phyloP scores from a whole-genome alignment of 2,329 filamentous ascomycete species.

The Metarhizium album region DNA sequence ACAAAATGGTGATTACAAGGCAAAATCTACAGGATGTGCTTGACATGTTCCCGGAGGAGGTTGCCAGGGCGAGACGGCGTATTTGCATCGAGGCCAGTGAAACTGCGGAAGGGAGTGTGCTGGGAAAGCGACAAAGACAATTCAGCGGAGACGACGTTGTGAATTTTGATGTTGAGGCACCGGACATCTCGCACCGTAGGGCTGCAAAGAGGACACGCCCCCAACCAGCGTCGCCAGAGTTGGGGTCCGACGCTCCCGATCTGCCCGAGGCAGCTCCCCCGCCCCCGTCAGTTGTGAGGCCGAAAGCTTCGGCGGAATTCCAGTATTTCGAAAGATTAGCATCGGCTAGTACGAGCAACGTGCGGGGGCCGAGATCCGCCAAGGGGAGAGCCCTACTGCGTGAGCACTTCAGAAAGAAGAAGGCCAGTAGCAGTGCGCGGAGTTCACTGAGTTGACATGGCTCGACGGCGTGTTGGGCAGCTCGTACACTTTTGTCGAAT shows the following conservation, averaged over 20 bases:
- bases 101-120: neutral
- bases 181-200: neutral
- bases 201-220: neutral
- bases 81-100: neutral
- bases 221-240: conserved; percentile 11
- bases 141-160: neutral
- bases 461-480: neutral
- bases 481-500: neutral
- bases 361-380: conserved; percentile 6
- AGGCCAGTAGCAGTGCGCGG: conserved; percentile 6
- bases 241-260: conserved; percentile 9
- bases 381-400: conserved; percentile 14
- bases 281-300: conserved; percentile 9
- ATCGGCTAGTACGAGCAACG: conserved; percentile 6
- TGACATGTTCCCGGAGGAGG: conserved; percentile 22
- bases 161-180: conserved; percentile 4
- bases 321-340: conserved; percentile 14
- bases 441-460: conserved; percentile 6
- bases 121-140: neutral
- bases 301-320: conserved; percentile 10
- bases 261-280: conserved; percentile 11
- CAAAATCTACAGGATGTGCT: conserved; percentile 25
- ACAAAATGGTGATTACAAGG: conserved; percentile 22
- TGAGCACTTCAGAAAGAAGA: conserved; percentile 17
- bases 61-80: conserved; percentile 9